A percentile compares a stretch with the other conserved stretches of the same genome.
phyloP scores from a whole-genome alignment of 1,284 basidiomycete species.

The Ceratobasidium sp. region DNA sequence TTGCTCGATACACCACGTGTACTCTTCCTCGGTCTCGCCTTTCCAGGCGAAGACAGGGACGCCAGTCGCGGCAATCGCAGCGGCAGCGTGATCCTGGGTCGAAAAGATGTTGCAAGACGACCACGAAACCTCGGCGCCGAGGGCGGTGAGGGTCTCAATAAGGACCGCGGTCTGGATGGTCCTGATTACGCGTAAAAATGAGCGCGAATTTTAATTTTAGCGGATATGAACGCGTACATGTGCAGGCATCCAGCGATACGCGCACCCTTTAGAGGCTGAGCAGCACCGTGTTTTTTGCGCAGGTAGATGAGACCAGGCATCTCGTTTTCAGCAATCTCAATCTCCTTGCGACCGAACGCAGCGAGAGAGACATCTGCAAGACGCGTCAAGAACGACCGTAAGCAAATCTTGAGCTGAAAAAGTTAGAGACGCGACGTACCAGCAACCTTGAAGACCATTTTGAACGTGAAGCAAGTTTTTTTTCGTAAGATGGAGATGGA shows the following conservation, averaged over 20 bases:
- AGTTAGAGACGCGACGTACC: conserved; percentile 59
- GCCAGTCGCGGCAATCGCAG: conserved; percentile 98
- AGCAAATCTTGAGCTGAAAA: not conserved
- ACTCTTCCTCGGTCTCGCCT: conserved; percentile 99
- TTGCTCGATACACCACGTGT: conserved; percentile 98
- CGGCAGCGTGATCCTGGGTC: conserved; percentile 98
- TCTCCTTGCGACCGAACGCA: conserved; percentile 97
- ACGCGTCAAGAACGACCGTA: conserved; percentile 39
- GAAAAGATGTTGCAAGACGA: conserved; percentile 99
- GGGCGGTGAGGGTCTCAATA: conserved; percentile 93
- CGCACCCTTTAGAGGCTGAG: conserved; percentile 92
- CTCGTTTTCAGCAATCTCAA: conserved; percentile 96
- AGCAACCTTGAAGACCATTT: conserved; percentile 86
- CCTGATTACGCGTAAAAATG: conserved; percentile 59
- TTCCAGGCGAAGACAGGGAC: conserved; percentile 99
- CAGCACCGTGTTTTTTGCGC: conserved; percentile 82
- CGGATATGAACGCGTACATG: conserved; percentile 67
- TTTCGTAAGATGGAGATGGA: conserved; percentile 46
- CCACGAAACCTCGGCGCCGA: conserved; percentile 99
- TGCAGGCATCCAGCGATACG: conserved; percentile 98
- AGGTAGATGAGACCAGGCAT: conserved; percentile 96
- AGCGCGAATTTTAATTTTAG: conserved; percentile 4
- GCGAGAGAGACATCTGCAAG: conserved; percentile 90
- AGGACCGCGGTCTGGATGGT: conserved; percentile 97
- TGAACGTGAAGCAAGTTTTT: conserved; percentile 49